A percentile compares a stretch with the other conserved stretches of the same genome.
Evolutionary conservation across 371 early-diverging fungal genomes (phyloP).

Genomic region (Mortierella sp.): DNA sequence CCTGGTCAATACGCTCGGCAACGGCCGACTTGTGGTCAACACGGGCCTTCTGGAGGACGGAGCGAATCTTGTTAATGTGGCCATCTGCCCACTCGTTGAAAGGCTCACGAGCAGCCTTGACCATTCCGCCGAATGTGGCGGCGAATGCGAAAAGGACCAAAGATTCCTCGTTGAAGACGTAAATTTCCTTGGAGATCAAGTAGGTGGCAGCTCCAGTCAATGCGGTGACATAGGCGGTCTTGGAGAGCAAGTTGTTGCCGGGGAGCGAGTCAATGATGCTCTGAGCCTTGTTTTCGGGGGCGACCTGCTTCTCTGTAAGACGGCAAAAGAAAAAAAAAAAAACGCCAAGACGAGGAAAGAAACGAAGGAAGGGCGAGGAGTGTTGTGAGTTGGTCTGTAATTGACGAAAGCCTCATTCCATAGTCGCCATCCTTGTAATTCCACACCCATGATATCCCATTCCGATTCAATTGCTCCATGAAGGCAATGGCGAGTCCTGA

Average conservation of each 20-base stretch:
- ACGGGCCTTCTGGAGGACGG: constrained; percentile 86
- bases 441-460: too few species aligned
- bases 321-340: neutral
- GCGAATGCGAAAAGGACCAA: constrained; percentile 78
- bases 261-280: constrained; percentile 93
- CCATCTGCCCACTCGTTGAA: constrained; percentile 89
- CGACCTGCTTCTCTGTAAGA: constrained; percentile 54
- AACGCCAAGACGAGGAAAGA: neutral
- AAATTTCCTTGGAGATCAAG: constrained; percentile 95
- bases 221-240: constrained; percentile 89
- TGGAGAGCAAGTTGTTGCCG: constrained; percentile 87
- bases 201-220: constrained; percentile 88
- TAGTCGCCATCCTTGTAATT: too few species aligned
- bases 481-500: too few species aligned
- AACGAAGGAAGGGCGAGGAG: neutral
- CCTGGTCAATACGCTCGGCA: constrained; percentile 86
- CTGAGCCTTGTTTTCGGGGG: constrained; percentile 73
- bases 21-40: constrained; percentile 93
- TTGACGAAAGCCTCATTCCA: too few species aligned
- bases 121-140: constrained; percentile 77
- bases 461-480: too few species aligned
- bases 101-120: constrained; percentile 85
- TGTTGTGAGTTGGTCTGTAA: neutral
- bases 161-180: constrained; percentile 94
- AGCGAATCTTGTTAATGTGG: constrained; percentile 81